Conservation (phyloP, 306 rosid species). For the Prosopis cineraria region DNA sequence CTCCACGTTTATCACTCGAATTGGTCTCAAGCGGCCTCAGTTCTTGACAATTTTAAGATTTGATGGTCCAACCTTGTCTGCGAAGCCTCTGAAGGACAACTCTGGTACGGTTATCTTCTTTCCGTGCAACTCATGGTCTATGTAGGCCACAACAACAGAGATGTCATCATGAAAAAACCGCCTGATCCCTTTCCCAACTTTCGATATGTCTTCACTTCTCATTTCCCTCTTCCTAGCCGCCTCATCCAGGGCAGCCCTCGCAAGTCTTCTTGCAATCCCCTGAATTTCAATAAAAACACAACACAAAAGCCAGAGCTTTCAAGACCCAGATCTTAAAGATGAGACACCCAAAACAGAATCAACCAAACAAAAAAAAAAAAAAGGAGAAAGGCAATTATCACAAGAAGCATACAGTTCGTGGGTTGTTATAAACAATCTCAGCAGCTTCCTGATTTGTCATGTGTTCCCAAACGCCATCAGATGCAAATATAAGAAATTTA, state of each 20-base stretch:
- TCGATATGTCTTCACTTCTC: constrained; percentile 73
- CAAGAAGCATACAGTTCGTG: constrained; percentile 57
- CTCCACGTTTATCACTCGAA: neutral
- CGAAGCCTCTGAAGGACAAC: constrained; percentile 73
- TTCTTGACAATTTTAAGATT: constrained; percentile 46
- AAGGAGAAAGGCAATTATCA: neutral
- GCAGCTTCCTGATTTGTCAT: constrained; percentile 77
- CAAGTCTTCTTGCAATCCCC: constrained; percentile 82
- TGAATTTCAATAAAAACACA: constrained; percentile 28
- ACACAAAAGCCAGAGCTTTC: neutral
- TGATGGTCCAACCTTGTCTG: constrained; percentile 71
- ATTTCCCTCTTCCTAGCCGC: constrained; percentile 74
- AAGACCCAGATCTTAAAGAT: neutral
- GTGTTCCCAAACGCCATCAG: constrained; percentile 94
- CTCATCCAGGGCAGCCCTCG: constrained; percentile 56
- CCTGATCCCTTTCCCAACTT: constrained; percentile 64
- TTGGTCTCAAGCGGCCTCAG: neutral
- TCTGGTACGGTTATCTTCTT: constrained; percentile 56
- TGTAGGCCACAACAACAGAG: constrained; percentile 70
- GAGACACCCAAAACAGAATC: neutral
- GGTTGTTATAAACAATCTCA: constrained; percentile 67
- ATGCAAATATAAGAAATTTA: constrained; percentile 80
- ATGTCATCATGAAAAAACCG: constrained; percentile 82
- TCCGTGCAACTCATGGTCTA: constrained; percentile 64
- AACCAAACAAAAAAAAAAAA: neutral